These are phyloP conservation scores for Rhizopus stolonifer DNA, from an alignment of 371 early-diverging fungal genomes.

Conservation along the genomic window DNA sequence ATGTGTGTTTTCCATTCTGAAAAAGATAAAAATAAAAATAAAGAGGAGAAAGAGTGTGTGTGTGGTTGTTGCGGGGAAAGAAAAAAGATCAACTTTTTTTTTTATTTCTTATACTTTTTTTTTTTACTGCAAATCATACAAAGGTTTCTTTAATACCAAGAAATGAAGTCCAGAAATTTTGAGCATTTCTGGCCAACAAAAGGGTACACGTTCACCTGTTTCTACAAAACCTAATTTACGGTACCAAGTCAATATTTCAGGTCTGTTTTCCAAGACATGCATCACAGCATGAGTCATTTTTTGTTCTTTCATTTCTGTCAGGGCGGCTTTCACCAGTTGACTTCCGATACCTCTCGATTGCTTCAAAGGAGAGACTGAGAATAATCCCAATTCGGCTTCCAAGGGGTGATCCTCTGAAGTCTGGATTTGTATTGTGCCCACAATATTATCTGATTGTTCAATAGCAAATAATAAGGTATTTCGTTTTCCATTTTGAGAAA, in stretches of 20 bases:
- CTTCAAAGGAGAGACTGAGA: slow-evolving; percentile 48
- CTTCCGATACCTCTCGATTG: slow-evolving; percentile 60
- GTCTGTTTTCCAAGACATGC: slow-evolving; percentile 51
- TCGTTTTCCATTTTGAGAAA: slow-evolving; percentile 24
- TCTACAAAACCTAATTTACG: slow-evolving; percentile 50
- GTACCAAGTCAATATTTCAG: slow-evolving; percentile 55
- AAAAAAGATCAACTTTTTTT: slow-evolving; percentile 4
- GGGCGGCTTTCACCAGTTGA: slow-evolving; percentile 45
- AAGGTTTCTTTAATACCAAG: slow-evolving; percentile 29
- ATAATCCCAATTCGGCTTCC: slow-evolving; percentile 46
- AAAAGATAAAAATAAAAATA: not conserved
- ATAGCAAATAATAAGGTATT: slow-evolving; percentile 34
- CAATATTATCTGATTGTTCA: slow-evolving; percentile 16
- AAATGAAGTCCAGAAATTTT: slow-evolving; percentile 30
- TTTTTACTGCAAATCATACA: not conserved
- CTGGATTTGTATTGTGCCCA: slow-evolving; percentile 46
- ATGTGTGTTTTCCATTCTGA: slow-evolving; percentile 1
- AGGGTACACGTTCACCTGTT: slow-evolving; percentile 47
- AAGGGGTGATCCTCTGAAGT: slow-evolving; percentile 4
- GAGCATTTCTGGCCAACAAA: slow-evolving; percentile 6
- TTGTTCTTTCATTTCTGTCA: slow-evolving; percentile 34
- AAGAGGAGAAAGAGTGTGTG: not conserved
- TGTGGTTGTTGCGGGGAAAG: not conserved
- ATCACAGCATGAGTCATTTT: slow-evolving; percentile 39
- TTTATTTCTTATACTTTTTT: not conserved